Evolutionary conservation across 1,284 basidiomycete genomes (phyloP).

Genomic region (Psilocybe mexicana): DNA sequence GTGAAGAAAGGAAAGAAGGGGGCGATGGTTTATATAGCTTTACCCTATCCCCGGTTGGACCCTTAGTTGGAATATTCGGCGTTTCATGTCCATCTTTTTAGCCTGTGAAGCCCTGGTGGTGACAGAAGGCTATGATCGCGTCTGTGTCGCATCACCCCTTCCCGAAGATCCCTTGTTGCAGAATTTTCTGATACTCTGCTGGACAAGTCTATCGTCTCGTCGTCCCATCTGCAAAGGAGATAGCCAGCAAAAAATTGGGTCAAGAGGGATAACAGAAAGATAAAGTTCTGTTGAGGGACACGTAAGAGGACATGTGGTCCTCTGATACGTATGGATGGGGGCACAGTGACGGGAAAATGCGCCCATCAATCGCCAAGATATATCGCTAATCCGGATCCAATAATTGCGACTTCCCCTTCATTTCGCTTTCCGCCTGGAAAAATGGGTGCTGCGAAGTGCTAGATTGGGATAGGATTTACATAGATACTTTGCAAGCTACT

Average conservation of each 20-base stretch:
- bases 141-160: background rate
- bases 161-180: background rate
- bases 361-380: background rate
- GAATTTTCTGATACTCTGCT: background rate
- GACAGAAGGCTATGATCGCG: background rate
- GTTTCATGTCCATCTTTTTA: background rate
- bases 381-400: background rate
- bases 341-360: background rate
- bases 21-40: slow-evolving; percentile 6
- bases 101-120: background rate
- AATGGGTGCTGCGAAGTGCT: no score
- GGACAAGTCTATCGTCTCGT: background rate
- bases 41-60: background rate
- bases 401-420: no score
- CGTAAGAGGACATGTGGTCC: background rate
- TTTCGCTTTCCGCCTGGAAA: no score
- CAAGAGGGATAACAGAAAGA: background rate
- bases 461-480: no score
- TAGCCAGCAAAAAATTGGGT: background rate
- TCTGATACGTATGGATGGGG: background rate
- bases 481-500: no score
- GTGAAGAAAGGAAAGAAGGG: slow-evolving; percentile 7
- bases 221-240: background rate
- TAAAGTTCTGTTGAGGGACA: background rate
- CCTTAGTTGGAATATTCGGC: background rate